Percentiles rank a stretch among this genome's conserved stretches.
Evolutionary conservation across 495 filamentous ascomycete species (phyloP).

Genomic region (Choiromyces venosus): DNA sequence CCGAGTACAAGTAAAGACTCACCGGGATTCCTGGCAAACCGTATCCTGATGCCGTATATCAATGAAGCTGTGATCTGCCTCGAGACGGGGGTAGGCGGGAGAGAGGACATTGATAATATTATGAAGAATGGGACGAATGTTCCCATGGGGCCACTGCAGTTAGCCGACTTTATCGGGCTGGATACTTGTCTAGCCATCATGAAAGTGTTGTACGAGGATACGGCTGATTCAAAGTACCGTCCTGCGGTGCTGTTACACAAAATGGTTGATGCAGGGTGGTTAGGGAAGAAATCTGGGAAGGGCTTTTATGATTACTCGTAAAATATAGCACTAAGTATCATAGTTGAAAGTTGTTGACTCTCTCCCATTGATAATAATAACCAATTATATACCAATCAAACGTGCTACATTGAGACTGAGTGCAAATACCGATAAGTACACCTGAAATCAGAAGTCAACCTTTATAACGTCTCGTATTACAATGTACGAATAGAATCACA

Average conservation of each 20-base stretch:
- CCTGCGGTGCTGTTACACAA: conserved; percentile 77
- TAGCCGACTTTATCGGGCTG: conserved; percentile 96
- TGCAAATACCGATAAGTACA: no score
- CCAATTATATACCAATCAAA: neutral
- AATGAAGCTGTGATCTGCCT: conserved; percentile 97
- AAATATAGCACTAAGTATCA: neutral
- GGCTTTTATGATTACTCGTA: conserved; percentile 80
- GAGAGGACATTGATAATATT: conserved; percentile 88
- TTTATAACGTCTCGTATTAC: no score
- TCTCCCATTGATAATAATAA: neutral
- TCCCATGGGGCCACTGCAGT: conserved; percentile 88
- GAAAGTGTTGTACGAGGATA: conserved; percentile 88
- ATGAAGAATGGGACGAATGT: conserved; percentile 99
- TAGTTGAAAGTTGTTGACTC: neutral
- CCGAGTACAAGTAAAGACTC: conserved; percentile 78
- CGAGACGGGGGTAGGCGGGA: conserved; percentile 80
- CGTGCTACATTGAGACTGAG: neutral
- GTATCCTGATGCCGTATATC: conserved; percentile 98
- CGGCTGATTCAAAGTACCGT: conserved; percentile 90
- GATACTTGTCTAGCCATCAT: conserved; percentile 97
- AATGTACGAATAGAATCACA: no score
- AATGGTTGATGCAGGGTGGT: conserved; percentile 98
- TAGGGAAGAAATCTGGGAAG: conserved; percentile 95
- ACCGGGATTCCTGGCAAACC: conserved; percentile 91
- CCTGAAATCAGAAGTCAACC: no score